Percentiles rank a stretch among this genome's conserved stretches.
These are phyloP conservation scores for Circinella minor DNA, from an alignment of 371 early-diverging fungal genomes.

Conservation along the genomic window DNA sequence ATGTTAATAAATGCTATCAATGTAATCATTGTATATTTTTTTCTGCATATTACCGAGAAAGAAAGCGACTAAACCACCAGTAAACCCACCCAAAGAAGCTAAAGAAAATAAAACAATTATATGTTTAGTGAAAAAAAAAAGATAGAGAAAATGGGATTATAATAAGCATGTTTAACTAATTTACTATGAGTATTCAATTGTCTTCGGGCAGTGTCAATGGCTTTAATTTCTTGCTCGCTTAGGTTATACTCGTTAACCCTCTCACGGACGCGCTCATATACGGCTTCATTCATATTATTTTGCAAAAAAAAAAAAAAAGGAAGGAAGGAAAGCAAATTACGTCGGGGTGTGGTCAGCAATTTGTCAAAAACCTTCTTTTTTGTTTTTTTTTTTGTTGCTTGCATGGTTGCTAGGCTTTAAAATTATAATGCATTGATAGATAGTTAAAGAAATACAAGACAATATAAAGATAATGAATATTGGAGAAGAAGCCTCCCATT, in stretches of 20 bases:
- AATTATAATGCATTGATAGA: too few relatives aligned
- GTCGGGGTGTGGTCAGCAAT: not conserved
- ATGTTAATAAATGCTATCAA: not conserved
- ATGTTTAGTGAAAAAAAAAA: conserved; percentile 3
- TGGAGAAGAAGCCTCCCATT: too few relatives aligned
- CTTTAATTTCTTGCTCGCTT: conserved; percentile 46
- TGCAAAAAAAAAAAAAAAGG: not conserved
- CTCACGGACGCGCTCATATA: conserved; percentile 43
- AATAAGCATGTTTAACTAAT: not conserved
- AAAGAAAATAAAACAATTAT: not conserved
- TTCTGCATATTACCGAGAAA: conserved; percentile 25
- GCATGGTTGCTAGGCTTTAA: too few relatives aligned
- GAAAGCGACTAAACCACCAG: conserved; percentile 38
- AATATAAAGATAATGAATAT: too few relatives aligned
- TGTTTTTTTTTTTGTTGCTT: too few relatives aligned
- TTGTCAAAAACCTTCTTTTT: too few relatives aligned
- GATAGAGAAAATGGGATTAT: not conserved
- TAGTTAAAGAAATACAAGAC: too few relatives aligned
- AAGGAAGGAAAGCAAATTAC: not conserved
- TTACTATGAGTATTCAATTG: conserved; percentile 46
- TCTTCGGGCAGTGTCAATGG: conserved; percentile 45
- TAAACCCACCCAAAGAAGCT: conserved; percentile 47
- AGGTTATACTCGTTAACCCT: conserved; percentile 47
- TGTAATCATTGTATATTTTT: not conserved
- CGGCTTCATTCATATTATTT: conserved; percentile 29